These are phyloP conservation scores for Wickerhamomyces alni DNA, from an alignment of 805 yeast genomes.

Conservation along the genomic window DNA sequence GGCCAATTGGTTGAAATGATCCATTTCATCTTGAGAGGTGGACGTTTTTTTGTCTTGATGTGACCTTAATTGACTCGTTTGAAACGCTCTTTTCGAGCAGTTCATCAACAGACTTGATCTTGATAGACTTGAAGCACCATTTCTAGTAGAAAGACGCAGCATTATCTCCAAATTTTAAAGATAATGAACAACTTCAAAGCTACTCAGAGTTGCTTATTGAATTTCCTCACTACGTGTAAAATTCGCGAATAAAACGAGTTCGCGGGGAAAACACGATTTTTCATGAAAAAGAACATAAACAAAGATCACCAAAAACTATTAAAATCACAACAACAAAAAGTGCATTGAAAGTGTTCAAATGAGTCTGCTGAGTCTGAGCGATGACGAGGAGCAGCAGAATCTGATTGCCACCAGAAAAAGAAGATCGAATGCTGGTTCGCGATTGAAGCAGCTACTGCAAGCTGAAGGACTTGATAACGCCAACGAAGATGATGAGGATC, in stretches of 20 bases:
- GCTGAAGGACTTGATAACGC: slow-evolving; percentile 47
- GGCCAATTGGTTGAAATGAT: slow-evolving; percentile 83
- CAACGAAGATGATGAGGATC: slow-evolving; percentile 71
- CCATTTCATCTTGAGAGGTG: slow-evolving; percentile 56
- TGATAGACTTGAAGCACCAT: too few species aligned
- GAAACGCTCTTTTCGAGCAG: background rate
- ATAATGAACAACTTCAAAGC: background rate
- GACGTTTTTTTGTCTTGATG: slow-evolving; percentile 21
- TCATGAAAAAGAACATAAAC: too few species aligned
- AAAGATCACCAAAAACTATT: too few species aligned
- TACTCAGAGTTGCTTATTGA: background rate
- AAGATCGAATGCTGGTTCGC: slow-evolving; percentile 87
- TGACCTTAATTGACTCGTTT: background rate
- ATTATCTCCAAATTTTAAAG: too few species aligned
- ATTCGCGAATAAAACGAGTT: background rate
- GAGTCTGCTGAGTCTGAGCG: slow-evolving; percentile 4
- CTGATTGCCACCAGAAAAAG: slow-evolving; percentile 70
- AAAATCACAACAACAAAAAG: too few species aligned
- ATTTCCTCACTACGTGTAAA: too few species aligned
- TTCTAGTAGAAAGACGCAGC: too few species aligned
- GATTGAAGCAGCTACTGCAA: slow-evolving; percentile 66
- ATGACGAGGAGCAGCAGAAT: slow-evolving; percentile 34
- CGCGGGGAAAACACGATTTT: background rate
- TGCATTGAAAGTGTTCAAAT: slow-evolving; percentile 1
- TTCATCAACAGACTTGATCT: too few species aligned